Evolutionary conservation across 495 filamentous ascomycete genomes (phyloP).

Genomic region (Aspergillus conjunctus): DNA sequence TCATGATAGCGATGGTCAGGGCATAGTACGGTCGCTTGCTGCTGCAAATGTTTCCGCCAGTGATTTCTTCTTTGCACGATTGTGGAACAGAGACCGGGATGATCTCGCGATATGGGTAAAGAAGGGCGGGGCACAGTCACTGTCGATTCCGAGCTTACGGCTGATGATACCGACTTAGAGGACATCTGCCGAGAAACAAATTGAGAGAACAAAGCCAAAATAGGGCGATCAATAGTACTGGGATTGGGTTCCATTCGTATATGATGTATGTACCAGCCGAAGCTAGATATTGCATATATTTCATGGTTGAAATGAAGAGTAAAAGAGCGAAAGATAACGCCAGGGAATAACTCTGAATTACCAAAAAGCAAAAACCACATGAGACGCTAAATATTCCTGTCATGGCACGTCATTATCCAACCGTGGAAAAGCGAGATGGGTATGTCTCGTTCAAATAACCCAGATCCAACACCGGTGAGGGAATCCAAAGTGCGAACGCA

Average conservation of each 20-base stretch:
- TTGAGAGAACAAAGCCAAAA: too few relatives aligned
- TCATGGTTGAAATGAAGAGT: constrained; percentile 6
- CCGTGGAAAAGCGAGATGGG: constrained; percentile 11
- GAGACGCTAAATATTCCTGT: constrained; percentile 18
- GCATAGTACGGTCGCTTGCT: neutral
- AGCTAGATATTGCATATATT: constrained; percentile 20
- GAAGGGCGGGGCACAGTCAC: too few relatives aligned
- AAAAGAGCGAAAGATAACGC: constrained; percentile 14
- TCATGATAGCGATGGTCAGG: constrained; percentile 4
- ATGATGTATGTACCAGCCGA: constrained; percentile 14
- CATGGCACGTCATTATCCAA: constrained; percentile 27
- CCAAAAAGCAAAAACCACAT: constrained; percentile 19
- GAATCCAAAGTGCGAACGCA: neutral
- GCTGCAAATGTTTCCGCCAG: neutral
- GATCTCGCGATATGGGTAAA: constrained; percentile 1
- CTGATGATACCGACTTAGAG: too few relatives aligned
- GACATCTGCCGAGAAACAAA: too few relatives aligned
- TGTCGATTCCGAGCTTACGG: too few relatives aligned
- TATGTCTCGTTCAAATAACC: constrained; percentile 9
- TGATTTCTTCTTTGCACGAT: constrained; percentile 4
- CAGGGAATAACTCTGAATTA: constrained; percentile 14
- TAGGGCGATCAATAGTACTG: neutral
- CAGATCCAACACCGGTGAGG: constrained; percentile 12
- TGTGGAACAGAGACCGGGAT: neutral
- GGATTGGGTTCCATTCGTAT: constrained; percentile 8